phyloP scores from a whole-genome alignment of 2,329 filamentous ascomycete genomes.

The Ceratocystis diversiconidia region DNA sequence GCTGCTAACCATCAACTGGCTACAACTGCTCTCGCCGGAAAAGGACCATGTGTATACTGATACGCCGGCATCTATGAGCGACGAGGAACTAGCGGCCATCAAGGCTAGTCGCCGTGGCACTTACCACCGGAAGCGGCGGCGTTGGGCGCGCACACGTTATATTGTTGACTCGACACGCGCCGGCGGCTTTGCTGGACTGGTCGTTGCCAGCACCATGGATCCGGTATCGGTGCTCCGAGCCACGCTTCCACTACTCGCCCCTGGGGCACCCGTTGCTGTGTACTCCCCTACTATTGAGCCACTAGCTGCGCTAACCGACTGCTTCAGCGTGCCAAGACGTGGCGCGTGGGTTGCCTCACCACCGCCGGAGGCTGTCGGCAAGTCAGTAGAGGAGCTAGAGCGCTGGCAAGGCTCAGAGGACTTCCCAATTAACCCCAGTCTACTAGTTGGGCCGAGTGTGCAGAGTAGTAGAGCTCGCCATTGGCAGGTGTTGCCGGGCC shows the following conservation, averaged over 20 bases:
- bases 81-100: conserved; percentile 50
- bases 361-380: conserved; percentile 33
- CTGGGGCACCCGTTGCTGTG: conserved; percentile 71
- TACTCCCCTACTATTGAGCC: conserved; percentile 74
- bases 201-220: conserved; percentile 73
- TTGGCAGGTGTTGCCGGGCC: conserved; percentile 83
- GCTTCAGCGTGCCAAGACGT: conserved; percentile 67
- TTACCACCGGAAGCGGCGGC: conserved; percentile 76
- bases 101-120: conserved; percentile 72
- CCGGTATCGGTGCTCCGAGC: conserved; percentile 60
- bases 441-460: conserved; percentile 64
- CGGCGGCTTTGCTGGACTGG: conserved; percentile 69
- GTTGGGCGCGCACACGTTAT: conserved; percentile 59
- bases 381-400: conserved; percentile 37
- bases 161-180: conserved; percentile 61
- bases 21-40: conserved; percentile 69
- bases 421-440: conserved; percentile 75
- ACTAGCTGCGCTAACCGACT: conserved; percentile 61
- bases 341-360: conserved; percentile 54
- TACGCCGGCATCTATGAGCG: conserved; percentile 44
- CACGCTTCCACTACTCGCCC: conserved; percentile 63
- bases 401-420: conserved; percentile 50
- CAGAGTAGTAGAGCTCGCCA: conserved; percentile 65
- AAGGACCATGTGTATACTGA: conserved; percentile 59
- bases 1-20: conserved; percentile 76